Percentiles rank a stretch among this genome's conserved stretches.
phyloP scores from a whole-genome alignment of 768 basidiomycete genomes.

The Boletus tylopilopsis region DNA sequence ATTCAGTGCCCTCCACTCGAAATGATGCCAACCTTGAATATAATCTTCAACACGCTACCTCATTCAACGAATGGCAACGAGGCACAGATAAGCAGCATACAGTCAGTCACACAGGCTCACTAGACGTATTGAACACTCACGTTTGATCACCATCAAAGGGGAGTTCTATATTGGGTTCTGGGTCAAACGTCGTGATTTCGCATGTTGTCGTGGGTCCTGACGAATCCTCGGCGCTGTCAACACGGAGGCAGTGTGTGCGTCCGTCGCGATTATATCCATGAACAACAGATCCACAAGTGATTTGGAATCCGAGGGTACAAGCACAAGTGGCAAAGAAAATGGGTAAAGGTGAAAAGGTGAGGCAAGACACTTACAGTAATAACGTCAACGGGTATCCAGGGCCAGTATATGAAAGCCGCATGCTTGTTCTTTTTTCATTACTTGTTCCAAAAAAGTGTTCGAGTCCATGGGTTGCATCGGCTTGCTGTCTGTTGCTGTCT shows the following conservation, averaged over 20 bases:
- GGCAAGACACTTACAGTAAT: constrained; percentile 58
- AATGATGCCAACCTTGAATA: constrained; percentile 62
- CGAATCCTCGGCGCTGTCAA: constrained; percentile 66
- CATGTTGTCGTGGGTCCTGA: constrained; percentile 82
- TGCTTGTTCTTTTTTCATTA: constrained; percentile 67
- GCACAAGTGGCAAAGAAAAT: not conserved
- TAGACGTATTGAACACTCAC: constrained; percentile 31
- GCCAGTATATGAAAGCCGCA: constrained; percentile 82
- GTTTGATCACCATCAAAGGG: constrained; percentile 67
- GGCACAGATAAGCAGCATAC: not conserved
- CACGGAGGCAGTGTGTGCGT: not conserved
- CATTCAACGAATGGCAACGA: not conserved
- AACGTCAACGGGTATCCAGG: constrained; percentile 74
- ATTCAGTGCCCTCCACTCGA: not conserved
- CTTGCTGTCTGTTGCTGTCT: constrained; percentile 18
- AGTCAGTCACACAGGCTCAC: constrained; percentile 8
- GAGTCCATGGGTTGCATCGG: constrained; percentile 30
- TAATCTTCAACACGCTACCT: constrained; percentile 69
- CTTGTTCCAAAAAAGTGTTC: constrained; percentile 54
- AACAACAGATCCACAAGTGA: not conserved
- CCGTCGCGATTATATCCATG: constrained; percentile 1
- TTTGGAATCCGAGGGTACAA: not conserved
- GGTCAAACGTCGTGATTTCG: constrained; percentile 80
- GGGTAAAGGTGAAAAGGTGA: not conserved
- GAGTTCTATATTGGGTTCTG: constrained; percentile 78